Percentiles rank a stretch among this genome's conserved stretches.
phyloP scores from a whole-genome alignment of 2,329 filamentous ascomycete species.

The Talaromyces sp. region DNA sequence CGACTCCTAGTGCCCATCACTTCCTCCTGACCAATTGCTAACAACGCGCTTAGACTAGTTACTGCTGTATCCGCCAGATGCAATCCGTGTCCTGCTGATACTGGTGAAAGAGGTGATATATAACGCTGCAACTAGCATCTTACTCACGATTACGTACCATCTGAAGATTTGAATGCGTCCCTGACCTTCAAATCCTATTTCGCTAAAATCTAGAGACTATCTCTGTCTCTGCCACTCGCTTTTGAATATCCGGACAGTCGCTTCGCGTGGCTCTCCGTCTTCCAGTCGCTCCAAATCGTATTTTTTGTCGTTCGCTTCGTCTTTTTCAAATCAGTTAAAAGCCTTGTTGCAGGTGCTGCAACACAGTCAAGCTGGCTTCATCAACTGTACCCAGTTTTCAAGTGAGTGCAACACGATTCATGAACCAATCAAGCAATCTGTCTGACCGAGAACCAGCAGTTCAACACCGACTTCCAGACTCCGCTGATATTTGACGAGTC shows the following conservation, averaged over 20 bases:
- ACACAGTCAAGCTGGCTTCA: slow-evolving; percentile 48
- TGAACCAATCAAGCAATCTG: slow-evolving; percentile 8
- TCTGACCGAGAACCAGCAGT: slow-evolving; percentile 23
- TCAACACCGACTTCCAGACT: slow-evolving; percentile 43
- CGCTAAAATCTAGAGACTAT: slow-evolving; percentile 32
- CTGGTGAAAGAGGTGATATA: slow-evolving; percentile 1
- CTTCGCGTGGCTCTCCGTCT: slow-evolving; percentile 28
- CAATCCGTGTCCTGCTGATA: slow-evolving; percentile 9
- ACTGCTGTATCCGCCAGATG: not conserved
- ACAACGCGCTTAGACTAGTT: not conserved
- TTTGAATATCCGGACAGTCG: slow-evolving; percentile 26
- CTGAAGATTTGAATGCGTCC: slow-evolving; percentile 28
- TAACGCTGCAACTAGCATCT: not conserved
- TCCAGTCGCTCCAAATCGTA: slow-evolving; percentile 37
- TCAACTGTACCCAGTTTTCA: slow-evolving; percentile 43
- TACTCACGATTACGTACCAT: not conserved
- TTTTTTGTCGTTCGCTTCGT: slow-evolving; percentile 45
- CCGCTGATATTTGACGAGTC: slow-evolving; percentile 46
- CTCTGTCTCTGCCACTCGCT: slow-evolving; percentile 34
- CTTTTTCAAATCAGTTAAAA: slow-evolving; percentile 23
- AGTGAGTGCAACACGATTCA: slow-evolving; percentile 31
- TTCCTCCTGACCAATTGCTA: not conserved
- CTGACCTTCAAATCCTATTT: slow-evolving; percentile 28
- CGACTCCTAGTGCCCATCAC: not conserved
- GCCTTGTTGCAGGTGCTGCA: slow-evolving; percentile 41